phyloP scores from a whole-genome alignment of 805 yeast species.

The Candida peoriensis region DNA sequence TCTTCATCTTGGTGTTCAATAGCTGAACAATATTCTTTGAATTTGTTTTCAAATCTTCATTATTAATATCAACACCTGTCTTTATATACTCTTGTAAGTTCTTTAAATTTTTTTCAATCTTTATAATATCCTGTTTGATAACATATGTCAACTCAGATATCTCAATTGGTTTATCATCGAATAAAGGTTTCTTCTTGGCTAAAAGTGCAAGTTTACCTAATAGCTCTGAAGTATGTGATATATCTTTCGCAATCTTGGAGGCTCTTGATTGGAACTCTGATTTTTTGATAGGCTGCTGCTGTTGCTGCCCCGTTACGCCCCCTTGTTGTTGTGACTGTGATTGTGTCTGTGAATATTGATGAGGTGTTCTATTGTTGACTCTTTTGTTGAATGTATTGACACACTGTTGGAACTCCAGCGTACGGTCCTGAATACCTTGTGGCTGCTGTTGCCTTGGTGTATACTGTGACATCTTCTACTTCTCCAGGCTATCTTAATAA shows the following conservation, averaged over 20 bases:
- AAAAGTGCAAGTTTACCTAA: conserved; percentile 72
- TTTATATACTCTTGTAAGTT: conserved; percentile 52
- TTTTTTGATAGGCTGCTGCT: conserved; percentile 14
- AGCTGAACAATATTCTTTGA: conserved; percentile 83
- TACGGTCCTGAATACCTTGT: conserved; percentile 63
- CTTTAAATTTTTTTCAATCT: conserved; percentile 67
- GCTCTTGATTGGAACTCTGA: conserved; percentile 67
- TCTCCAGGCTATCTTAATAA: too few species aligned
- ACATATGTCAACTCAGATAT: conserved; percentile 81
- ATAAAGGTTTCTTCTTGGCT: conserved; percentile 85
- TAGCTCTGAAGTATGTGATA: conserved; percentile 77
- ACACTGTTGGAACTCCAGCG: conserved; percentile 89
- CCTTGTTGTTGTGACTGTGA: conserved; percentile 10
- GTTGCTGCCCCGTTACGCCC: too few species aligned
- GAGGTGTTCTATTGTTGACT: too few species aligned
- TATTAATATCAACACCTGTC: conserved; percentile 29
- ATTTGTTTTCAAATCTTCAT: conserved; percentile 60
- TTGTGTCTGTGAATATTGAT: conserved; percentile 20
- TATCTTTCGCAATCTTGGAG: conserved; percentile 79
- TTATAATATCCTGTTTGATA: conserved; percentile 80
- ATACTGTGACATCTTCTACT: too few species aligned
- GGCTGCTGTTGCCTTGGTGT: conserved; percentile 11
- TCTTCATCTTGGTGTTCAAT: conserved; percentile 83
- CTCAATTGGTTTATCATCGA: conserved; percentile 92
- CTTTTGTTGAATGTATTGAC: conserved; percentile 70